These are phyloP conservation scores for Coemansia sp. DNA, from an alignment of 192 early-diverging fungal species.

Conservation along the genomic window DNA sequence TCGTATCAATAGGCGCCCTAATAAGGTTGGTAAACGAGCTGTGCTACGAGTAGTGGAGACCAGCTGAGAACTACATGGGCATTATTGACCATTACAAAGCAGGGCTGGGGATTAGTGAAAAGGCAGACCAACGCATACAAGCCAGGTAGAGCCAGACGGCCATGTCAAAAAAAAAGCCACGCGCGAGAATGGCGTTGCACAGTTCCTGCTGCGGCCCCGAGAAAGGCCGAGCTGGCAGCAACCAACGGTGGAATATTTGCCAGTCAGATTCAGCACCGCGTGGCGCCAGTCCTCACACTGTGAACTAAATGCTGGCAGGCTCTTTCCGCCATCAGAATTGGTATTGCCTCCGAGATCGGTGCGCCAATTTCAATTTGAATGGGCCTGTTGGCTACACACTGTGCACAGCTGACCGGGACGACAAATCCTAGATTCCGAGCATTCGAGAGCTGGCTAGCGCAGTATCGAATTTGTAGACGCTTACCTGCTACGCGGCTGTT, in stretches of 20 bases:
- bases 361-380: slow-evolving; percentile 1
- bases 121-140: not conserved
- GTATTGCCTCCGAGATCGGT: not conserved
- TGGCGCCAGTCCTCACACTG: not conserved
- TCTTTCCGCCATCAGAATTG: slow-evolving; percentile 20
- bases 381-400: not conserved
- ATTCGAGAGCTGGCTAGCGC: not conserved
- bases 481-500: slow-evolving; percentile 5
- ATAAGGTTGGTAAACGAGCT: not conserved
- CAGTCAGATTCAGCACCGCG: not conserved
- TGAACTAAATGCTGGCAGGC: not conserved
- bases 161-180: not conserved
- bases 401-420: not conserved
- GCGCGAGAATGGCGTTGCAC: not conserved
- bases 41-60: not conserved
- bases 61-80: not conserved
- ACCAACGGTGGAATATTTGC: not conserved
- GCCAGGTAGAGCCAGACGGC: not conserved
- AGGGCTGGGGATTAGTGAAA: not conserved
- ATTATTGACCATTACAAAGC: not conserved
- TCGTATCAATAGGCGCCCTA: not conserved
- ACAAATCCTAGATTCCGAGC: not conserved
- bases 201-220: not conserved
- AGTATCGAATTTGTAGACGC: not conserved
- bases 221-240: not conserved